Base-by-base conservation (phyloP, 2,329 filamentous ascomycete species). In the Tolypocladium tundrense region DNA sequence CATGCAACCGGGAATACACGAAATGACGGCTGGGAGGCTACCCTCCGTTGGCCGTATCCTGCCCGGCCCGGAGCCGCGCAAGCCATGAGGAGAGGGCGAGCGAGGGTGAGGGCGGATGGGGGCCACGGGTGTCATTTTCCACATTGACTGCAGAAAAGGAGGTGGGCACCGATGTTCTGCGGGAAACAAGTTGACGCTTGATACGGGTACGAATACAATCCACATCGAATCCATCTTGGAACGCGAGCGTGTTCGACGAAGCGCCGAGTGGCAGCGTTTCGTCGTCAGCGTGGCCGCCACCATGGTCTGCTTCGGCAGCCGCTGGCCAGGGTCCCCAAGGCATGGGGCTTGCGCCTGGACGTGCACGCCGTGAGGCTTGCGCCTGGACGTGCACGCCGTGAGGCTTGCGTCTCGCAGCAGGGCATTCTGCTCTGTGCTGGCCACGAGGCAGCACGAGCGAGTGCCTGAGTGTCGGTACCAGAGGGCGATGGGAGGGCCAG, bases 241-340 rank as follows among this genome's bases (percentile, higher is more conserved):
- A 55, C 56, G 41, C 35, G 31, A 16, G 19, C 39, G 19, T 39
- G 59, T 60, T 60, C 33, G 56, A 60, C 45, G 53, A 60, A 60
- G 59, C 59, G 59, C 59, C 59, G 50, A 19, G 53, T 5, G 50
- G 56, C 24, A 41, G 13, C 4, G 24, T 56, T 53, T 55, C 53
- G 45, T 50, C 24, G 48, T n/a, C 14, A 21, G 6, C 9, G 19
- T 19, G 9, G 31, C 31, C 31, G 48, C 48, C 41, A 11, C 41
- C 41, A 24, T 13, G n/a, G 24, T 45, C 52, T 58, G 37, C 27
- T 53, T 56, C 39, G 42, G 53, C 31, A 53, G 45, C 35, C 53
- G 54, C 53, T 31, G 31, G 37, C 39, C 42, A 31, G 43, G 45
- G 33, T 4, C 24, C 31, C 9, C 19, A n/a, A 2, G 42, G 10